Evolutionary conservation across 2,329 filamentous ascomycete species (phyloP).

Genomic region (Talaromyces sp.): DNA sequence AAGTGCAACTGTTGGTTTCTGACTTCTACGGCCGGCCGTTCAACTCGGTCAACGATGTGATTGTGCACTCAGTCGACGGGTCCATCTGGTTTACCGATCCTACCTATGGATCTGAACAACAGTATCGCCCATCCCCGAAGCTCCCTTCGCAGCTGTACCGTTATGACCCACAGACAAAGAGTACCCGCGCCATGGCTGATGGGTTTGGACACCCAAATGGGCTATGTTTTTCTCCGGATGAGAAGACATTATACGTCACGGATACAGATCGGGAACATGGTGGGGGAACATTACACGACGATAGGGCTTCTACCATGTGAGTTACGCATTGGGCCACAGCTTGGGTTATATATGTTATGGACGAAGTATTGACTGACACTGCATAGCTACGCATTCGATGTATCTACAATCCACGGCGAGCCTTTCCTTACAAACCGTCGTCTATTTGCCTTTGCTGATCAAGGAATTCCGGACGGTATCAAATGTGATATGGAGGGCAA

Average conservation of each 20-base stretch:
- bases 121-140: slow-evolving; percentile 27
- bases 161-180: slow-evolving; percentile 30
- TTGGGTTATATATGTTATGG: neutral
- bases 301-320: slow-evolving; percentile 21
- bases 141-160: slow-evolving; percentile 37
- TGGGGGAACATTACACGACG: slow-evolving; percentile 14
- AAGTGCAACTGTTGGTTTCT: slow-evolving; percentile 1
- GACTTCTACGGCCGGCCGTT: slow-evolving; percentile 34
- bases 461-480: slow-evolving; percentile 45
- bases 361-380: neutral
- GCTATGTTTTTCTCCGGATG: slow-evolving; percentile 39
- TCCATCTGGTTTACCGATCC: slow-evolving; percentile 37
- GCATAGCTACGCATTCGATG: slow-evolving; percentile 45
- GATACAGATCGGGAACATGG: slow-evolving; percentile 33
- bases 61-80: slow-evolving; percentile 28
- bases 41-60: slow-evolving; percentile 36
- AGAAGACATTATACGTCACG: slow-evolving; percentile 35
- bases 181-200: slow-evolving; percentile 34
- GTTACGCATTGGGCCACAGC: slow-evolving; percentile 10
- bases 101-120: slow-evolving; percentile 33
- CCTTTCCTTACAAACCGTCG: slow-evolving; percentile 47
- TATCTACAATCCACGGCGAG: slow-evolving; percentile 32
- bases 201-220: slow-evolving; percentile 40
- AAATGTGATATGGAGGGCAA: slow-evolving; percentile 52
- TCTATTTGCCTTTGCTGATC: slow-evolving; percentile 49